Evolutionary conservation across 2,329 filamentous ascomycete species (phyloP), one percentile per base, ranked within the genome.

Genomic region (Fusarium sp.): DNA sequence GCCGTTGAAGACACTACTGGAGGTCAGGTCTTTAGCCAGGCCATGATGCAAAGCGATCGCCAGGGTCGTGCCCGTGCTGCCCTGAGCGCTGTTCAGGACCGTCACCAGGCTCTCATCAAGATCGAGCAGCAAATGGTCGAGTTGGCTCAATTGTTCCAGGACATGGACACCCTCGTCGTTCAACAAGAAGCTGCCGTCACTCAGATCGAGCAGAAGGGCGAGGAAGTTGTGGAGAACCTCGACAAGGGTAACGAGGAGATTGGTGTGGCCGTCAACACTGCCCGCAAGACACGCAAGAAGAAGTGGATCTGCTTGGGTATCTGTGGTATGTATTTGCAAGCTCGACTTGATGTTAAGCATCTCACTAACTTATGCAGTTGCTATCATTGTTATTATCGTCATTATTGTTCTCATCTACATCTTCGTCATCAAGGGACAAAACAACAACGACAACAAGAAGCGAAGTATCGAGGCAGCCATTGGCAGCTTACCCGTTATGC

Each of bases 261-360:
- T 66, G 90, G 88, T 42, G 89, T 88, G n/a, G 95, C 95, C 17
- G 93, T 97, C 70, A 87, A 88, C 68, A 97, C 93, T 75, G 95
- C 95, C 13, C 88, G 92, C 80, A 89, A 90, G 76, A 93, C 92
- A 55, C 89, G 93, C 75, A 93, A 91, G 85, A 97, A 97, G 94
- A 98, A 98, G 92, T 98, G 94, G 95, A 95, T 93, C 81, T 97
- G 94, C 86, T 84, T 97, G 75, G 91, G 92, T 77, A 94, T 98
- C 78, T 84, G 87, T 76, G 84, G 88, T 90, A 85, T 75, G 88
- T 78, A 25, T 64, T 25, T 22, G 36, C 17, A 29, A 18, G 9
- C 14, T n/a, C 18, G 22, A 22, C 10, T 15, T 27, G 20, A 7
- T 20, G 1, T 4, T 41, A n/a, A 52, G 22, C 41, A 13, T 29